Evolutionary conservation across 257 asterid genomes (phyloP).

Genomic region (Cinchona pubescens): DNA sequence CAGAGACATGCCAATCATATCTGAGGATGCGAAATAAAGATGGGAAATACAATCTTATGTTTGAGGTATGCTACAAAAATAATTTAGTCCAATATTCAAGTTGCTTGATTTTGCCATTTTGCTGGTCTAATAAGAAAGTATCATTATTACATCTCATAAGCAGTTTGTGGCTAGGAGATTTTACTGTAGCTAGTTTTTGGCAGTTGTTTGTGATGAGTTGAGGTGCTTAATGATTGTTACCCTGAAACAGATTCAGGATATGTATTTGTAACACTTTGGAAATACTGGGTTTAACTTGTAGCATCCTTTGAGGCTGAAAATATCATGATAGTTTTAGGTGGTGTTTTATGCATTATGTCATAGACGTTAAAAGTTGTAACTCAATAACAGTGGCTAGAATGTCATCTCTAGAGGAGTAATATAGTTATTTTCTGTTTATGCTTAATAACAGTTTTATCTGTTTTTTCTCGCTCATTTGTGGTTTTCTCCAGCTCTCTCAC

Average conservation of each 20-base stretch:
- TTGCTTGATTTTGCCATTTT: conserved; percentile 1
- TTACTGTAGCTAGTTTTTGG: background rate
- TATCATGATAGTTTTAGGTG: background rate
- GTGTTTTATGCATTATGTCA: background rate
- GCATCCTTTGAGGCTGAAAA: background rate
- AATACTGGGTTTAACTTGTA: background rate
- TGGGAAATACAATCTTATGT: conserved; percentile 98
- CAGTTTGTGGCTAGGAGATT: background rate
- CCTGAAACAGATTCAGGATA: background rate
- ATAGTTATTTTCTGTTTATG: background rate
- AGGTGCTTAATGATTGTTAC: background rate
- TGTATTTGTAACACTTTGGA: background rate
- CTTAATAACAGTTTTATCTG: background rate
- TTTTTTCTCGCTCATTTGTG: background rate
- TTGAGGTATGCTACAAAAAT: conserved; percentile 56
- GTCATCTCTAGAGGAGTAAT: background rate
- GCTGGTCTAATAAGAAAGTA: background rate
- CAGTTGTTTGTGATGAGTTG: conserved; percentile 2
- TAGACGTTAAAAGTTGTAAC: background rate
- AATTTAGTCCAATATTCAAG: background rate
- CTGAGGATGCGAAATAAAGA: conserved; percentile 98
- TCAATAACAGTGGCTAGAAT: background rate
- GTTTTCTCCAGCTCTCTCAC: background rate
- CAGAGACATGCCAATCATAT: conserved; percentile 96
- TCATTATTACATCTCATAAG: background rate